Base-by-base conservation (phyloP, 139 green algal species). In the Coelastrella sp. region DNA sequence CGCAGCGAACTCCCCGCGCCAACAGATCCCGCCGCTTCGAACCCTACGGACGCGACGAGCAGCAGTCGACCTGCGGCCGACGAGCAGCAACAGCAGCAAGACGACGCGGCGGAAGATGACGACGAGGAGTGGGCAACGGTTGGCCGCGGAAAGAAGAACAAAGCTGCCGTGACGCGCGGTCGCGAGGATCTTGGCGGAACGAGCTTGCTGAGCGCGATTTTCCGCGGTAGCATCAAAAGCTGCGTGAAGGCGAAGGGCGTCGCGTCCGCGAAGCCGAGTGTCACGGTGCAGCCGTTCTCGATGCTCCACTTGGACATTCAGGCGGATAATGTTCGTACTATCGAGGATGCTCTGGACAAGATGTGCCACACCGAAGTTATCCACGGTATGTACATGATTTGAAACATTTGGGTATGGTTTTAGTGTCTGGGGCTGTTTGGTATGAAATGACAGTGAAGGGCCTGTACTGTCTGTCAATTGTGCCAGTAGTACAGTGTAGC, bases 201-300 rank as follows among this genome's bases (percentile, higher is more conserved):
- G 14, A 64, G 77, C 13, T 22, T 83, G 7, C 54, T 83, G 77
- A 65, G 47, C 47, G 54, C 77, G 5, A 61, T 65, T 54, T 94
- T 95, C 88, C 59, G 89, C 2, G 93, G 93, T 14, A 66, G 58
- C 47, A 84, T 85, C 73, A 92, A 92, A 81, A 89, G 80, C 5
- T 76, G 17, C 32, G 80, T 89, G 58, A 76, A 75, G 58, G 88
- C 75, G 7, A 77, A 85, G 19, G 81, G 66, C 56, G 73, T 66
- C 73, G 65, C 61, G 17, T 61, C 59, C 22, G 86, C 88, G 56
- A 86, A 81, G 57, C 86, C 93, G 11, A 94, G 87, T 66, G 92
- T 94, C 86, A 98, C 95, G 3, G 84, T 96, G 57, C 80, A 97
- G 92, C 89, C 94, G 79, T 98, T 98, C 89, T 95, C 87, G 57